These are phyloP conservation scores for Teratosphaeria viscida DNA, from an alignment of 2,329 filamentous ascomycete genomes.

Conservation along the genomic window DNA sequence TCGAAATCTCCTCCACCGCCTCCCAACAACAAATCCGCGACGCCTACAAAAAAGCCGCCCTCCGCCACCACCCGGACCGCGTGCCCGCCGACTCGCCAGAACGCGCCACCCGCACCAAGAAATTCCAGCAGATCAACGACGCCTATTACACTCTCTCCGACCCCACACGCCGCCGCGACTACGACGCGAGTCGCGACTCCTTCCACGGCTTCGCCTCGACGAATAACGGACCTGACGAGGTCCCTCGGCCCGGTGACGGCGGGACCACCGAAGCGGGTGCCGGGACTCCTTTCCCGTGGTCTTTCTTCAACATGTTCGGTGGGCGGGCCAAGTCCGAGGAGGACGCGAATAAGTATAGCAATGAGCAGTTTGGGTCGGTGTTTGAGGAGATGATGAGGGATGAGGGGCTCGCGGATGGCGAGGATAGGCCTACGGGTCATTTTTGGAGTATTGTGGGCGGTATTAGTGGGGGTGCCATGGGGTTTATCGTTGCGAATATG, in stretches of 20 bases:
- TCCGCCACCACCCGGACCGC: constrained; percentile 89
- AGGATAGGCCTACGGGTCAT: constrained; percentile 51
- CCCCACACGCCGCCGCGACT: constrained; percentile 63
- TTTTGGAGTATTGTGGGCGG: constrained; percentile 87
- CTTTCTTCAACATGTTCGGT: constrained; percentile 50
- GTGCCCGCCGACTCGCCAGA: constrained; percentile 77
- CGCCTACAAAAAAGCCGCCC: constrained; percentile 81
- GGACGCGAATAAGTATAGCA: constrained; percentile 41
- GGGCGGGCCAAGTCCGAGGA: constrained; percentile 36
- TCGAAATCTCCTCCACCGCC: constrained; percentile 48
- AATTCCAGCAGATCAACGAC: constrained; percentile 86
- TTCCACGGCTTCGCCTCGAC: constrained; percentile 40
- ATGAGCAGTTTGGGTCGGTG: constrained; percentile 72
- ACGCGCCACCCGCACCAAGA: constrained; percentile 67
- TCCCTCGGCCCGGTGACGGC: constrained; percentile 31
- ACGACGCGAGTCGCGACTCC: constrained; percentile 59
- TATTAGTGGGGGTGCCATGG: constrained; percentile 76
- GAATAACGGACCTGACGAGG: constrained; percentile 30
- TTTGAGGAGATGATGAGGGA: constrained; percentile 46
- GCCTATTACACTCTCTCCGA: constrained; percentile 90
- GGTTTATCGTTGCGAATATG: constrained; percentile 90
- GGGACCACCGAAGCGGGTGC: constrained; percentile 24
- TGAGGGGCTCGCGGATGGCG: constrained; percentile 59
- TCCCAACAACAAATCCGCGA: constrained; percentile 76
- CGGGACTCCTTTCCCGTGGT: constrained; percentile 57